A percentile compares a stretch with the other conserved stretches of the same genome.
Conservation (phyloP, 1,284 basidiomycete species). For the Naganishia cerealis region DNA sequence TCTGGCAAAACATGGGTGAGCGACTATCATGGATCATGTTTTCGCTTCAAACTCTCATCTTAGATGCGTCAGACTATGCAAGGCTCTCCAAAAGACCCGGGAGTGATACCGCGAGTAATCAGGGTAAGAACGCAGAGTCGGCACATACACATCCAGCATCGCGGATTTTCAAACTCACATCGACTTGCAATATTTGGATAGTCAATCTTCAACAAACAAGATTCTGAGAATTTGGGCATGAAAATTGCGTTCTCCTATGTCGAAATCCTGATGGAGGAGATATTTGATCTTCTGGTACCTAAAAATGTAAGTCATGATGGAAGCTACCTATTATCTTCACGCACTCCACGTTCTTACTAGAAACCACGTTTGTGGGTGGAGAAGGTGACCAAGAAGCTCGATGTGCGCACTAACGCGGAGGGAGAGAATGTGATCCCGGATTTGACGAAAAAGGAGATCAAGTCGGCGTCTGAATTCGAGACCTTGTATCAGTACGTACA, state of each 20-base stretch:
- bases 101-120: constrained; percentile 75
- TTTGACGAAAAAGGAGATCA: constrained; percentile 59
- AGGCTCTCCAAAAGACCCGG: constrained; percentile 65
- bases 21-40: background rate
- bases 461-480: constrained; percentile 64
- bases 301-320: constrained; percentile 53
- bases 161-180: background rate
- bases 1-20: constrained; percentile 48
- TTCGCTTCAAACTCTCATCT: constrained; percentile 13
- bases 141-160: background rate
- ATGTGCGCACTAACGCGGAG: constrained; percentile 68
- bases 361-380: constrained; percentile 25
- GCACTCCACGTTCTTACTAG: constrained; percentile 17
- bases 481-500: constrained; percentile 63
- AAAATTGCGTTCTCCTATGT: constrained; percentile 69
- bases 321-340: background rate
- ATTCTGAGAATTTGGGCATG: constrained; percentile 50
- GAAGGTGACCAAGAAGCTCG: constrained; percentile 62
- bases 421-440: constrained; percentile 78
- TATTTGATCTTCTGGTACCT: constrained; percentile 69
- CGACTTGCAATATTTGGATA: constrained; percentile 38
- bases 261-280: constrained; percentile 83
- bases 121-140: constrained; percentile 55
- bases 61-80: constrained; percentile 75
- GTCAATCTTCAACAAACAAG: constrained; percentile 60